These are phyloP conservation scores for Fusarium domesticum DNA, from an alignment of 2,329 filamentous ascomycete genomes.

Conservation along the genomic window DNA sequence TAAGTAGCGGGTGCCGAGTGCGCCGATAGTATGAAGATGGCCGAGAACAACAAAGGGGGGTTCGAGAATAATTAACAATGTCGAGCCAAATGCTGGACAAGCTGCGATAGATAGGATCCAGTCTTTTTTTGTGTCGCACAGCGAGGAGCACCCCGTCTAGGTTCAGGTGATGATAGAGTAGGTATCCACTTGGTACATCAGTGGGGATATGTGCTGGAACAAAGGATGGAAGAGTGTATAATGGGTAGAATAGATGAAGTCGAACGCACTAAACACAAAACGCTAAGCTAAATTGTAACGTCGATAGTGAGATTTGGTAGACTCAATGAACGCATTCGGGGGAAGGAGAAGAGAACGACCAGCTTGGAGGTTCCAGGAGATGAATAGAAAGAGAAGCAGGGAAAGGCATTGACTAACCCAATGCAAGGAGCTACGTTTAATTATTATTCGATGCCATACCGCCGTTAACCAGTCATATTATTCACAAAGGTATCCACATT, in stretches of 20 bases:
- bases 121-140: background rate
- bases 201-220: background rate
- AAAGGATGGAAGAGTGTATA: background rate
- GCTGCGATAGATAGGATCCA: background rate
- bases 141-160: background rate
- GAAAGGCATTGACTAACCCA: too few species aligned
- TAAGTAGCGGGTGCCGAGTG: background rate
- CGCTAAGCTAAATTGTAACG: too few species aligned
- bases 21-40: background rate
- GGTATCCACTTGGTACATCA: background rate
- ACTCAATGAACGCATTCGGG: too few species aligned
- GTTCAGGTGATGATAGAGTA: background rate
- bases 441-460: background rate
- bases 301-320: too few species aligned
- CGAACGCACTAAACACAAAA: too few species aligned
- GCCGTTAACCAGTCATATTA: background rate
- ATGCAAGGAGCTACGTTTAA: background rate
- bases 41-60: background rate
- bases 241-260: too few species aligned
- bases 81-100: too few species aligned
- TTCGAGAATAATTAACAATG: background rate
- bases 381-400: too few species aligned
- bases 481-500: background rate
- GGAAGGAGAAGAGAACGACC: too few species aligned
- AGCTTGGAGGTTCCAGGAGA: too few species aligned